phyloP scores from a whole-genome alignment of 805 yeast species.

The Candida fluviatilis region DNA sequence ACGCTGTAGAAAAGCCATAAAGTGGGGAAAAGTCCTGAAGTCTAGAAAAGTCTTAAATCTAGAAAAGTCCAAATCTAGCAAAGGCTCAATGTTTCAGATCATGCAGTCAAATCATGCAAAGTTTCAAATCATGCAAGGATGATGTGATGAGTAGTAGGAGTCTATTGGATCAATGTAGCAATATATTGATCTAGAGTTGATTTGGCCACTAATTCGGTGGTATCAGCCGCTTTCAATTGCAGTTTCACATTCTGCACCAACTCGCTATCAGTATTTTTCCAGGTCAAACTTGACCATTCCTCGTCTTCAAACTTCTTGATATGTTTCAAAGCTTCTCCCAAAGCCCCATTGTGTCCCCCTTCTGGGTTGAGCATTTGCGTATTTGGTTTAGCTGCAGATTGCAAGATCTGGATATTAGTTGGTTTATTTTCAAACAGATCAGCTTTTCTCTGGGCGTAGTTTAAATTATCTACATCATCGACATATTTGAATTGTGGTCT shows the following conservation, averaged over 20 bases:
- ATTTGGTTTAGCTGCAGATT: constrained; percentile 33
- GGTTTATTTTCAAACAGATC: constrained; percentile 22
- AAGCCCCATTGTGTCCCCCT: constrained; percentile 21
- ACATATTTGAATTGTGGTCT: constrained; percentile 80
- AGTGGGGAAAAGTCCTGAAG: too few relatives aligned
- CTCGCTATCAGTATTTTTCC: constrained; percentile 20
- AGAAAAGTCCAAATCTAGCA: too few relatives aligned
- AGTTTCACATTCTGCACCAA: constrained; percentile 13
- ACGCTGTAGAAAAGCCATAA: too few relatives aligned
- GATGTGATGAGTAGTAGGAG: background rate
- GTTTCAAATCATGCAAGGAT: too few relatives aligned
- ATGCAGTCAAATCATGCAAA: too few relatives aligned
- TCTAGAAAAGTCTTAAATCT: too few relatives aligned
- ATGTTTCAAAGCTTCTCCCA: constrained; percentile 38
- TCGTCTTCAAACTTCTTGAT: constrained; percentile 39
- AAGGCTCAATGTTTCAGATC: too few relatives aligned
- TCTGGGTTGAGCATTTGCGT: constrained; percentile 20
- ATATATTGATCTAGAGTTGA: constrained; percentile 25
- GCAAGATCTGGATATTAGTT: constrained; percentile 37
- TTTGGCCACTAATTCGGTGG: constrained; percentile 15
- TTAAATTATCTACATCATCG: constrained; percentile 52
- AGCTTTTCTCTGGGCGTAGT: constrained; percentile 34
- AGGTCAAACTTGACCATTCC: constrained; percentile 30
- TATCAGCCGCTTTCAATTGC: constrained; percentile 14
- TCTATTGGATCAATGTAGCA: constrained; percentile 14